These are phyloP conservation scores for Artemisia argyi DNA, from an alignment of 129 eudicot species.

Conservation along the genomic window DNA sequence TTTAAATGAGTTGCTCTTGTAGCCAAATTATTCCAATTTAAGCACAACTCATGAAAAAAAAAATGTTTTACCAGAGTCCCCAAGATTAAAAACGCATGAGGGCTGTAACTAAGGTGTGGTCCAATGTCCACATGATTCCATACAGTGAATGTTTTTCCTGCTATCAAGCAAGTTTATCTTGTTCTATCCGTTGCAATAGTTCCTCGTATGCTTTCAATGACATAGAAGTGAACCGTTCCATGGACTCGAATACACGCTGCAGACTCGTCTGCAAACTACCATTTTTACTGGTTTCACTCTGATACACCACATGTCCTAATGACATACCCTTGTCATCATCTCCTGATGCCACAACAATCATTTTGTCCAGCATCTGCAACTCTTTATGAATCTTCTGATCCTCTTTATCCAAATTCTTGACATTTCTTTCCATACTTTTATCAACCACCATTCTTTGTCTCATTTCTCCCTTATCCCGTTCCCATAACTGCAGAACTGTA, in stretches of 20 bases:
- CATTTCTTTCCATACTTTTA: no score
- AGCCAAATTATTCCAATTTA: conserved; percentile 3
- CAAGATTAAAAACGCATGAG: conserved; percentile 1
- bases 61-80: background rate
- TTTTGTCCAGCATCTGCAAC: no score
- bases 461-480: no score
- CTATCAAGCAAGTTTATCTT: conserved; percentile 56
- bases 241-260: conserved; percentile 70
- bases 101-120: background rate
- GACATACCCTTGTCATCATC: no score
- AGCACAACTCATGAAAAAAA: no score
- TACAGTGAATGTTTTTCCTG: conserved; percentile 13
- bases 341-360: no score
- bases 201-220: conserved; percentile 82
- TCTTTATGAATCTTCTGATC: no score
- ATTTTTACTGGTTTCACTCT: no score
- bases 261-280: conserved; percentile 66
- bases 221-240: conserved; percentile 65
- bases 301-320: no score
- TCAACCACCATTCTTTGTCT: no score
- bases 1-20: background rate
- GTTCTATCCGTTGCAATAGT: conserved; percentile 67
- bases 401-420: no score
- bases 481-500: no score
- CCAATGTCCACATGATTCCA: background rate